Percentiles rank a stretch among this genome's conserved stretches.
phyloP scores from a whole-genome alignment of 2,329 filamentous ascomycete genomes.

The Byssoonygena ceratinophila region DNA sequence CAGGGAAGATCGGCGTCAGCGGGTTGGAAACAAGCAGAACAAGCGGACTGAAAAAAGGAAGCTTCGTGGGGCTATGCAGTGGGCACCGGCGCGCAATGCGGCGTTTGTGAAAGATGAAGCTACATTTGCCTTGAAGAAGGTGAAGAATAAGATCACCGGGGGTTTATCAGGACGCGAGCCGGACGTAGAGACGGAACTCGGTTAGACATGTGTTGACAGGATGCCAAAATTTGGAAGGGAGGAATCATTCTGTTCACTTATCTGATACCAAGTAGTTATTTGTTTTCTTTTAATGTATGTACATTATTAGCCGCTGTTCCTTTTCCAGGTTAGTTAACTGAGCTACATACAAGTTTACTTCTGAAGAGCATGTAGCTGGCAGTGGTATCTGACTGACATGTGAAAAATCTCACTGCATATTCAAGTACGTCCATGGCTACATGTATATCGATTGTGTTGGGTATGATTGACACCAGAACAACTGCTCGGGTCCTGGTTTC shows the following conservation, averaged over 20 bases:
- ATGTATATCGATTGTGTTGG: too few relatives aligned
- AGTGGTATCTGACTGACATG: too few relatives aligned
- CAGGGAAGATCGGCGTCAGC: constrained; percentile 15
- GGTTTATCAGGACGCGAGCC: constrained; percentile 69
- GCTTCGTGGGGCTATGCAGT: constrained; percentile 88
- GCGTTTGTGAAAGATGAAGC: constrained; percentile 83
- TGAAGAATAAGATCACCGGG: constrained; percentile 63
- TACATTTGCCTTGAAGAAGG: constrained; percentile 62
- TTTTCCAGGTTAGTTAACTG: too few relatives aligned
- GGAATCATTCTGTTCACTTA: not conserved
- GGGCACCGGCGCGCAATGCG: constrained; percentile 76
- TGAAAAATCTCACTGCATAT: too few relatives aligned
- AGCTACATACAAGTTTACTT: too few relatives aligned
- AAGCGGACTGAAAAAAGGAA: constrained; percentile 58
- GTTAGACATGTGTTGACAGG: not conserved
- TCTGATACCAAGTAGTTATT: not conserved
- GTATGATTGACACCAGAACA: too few relatives aligned
- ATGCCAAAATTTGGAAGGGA: too few relatives aligned
- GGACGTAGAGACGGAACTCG: constrained; percentile 68
- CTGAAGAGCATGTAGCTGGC: too few relatives aligned
- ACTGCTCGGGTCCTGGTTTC: too few relatives aligned
- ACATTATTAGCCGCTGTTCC: not conserved
- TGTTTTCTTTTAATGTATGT: not conserved
- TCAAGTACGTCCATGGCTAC: too few relatives aligned
- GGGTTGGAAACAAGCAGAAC: constrained; percentile 28